Percentiles rank a stretch among this genome's conserved stretches.
Evolutionary conservation across 139 green algal genomes (phyloP).

Genomic region (Pleodorina starrii): DNA sequence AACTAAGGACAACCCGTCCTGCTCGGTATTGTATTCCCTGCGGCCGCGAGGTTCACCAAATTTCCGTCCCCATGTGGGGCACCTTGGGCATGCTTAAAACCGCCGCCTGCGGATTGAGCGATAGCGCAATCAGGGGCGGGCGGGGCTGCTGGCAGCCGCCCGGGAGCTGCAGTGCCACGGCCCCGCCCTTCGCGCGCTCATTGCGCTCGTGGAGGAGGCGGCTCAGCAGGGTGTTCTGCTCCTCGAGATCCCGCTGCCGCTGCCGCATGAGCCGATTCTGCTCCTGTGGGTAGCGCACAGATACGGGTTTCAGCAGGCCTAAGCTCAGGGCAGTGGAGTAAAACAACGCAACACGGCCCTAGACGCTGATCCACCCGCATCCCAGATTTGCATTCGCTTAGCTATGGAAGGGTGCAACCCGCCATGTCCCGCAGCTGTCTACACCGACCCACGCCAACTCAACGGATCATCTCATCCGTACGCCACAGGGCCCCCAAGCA

Average conservation of each 20-base stretch:
- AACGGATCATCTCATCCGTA: too few relatives aligned
- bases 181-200: neutral
- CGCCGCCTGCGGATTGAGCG: neutral
- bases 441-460: too few relatives aligned
- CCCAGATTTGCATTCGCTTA: too few relatives aligned
- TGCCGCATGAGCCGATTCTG: constrained; percentile 49
- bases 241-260: constrained; percentile 42
- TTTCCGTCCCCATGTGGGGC: constrained; percentile 27
- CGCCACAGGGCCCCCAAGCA: too few relatives aligned
- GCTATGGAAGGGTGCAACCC: too few relatives aligned
- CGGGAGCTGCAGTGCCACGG: neutral
- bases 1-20: too few relatives aligned
- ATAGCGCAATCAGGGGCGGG: neutral
- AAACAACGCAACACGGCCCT: too few relatives aligned
- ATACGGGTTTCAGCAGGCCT: too few relatives aligned
- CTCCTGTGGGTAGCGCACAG: constrained; percentile 30
- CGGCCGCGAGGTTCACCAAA: neutral
- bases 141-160: neutral
- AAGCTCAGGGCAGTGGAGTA: too few relatives aligned
- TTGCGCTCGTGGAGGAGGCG: neutral
- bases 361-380: too few relatives aligned
- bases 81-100: constrained; percentile 12
- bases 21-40: neutral
- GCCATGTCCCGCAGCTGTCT: too few relatives aligned
- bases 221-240: constrained; percentile 12